Conservation (phyloP, 1,284 basidiomycete genomes). For the Volvariella surrecta region DNA sequence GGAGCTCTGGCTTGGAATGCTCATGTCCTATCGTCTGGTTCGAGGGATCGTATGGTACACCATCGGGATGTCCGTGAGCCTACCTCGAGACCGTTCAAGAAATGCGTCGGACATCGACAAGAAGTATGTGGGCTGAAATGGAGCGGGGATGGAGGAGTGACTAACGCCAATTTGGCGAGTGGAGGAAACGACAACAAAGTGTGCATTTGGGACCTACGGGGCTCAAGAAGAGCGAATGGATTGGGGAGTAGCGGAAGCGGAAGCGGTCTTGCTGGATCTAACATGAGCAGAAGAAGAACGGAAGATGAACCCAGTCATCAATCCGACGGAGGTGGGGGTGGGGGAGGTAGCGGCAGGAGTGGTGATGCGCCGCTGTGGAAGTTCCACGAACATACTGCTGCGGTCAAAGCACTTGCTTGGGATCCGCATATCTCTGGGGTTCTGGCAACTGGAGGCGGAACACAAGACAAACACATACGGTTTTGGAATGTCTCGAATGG, state of each 20-base stretch:
- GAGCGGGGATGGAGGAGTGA: constrained; percentile 57
- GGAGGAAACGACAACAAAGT: constrained; percentile 99
- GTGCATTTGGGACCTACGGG: constrained; percentile 87
- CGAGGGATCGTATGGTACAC: constrained; percentile 84
- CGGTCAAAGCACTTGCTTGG: constrained; percentile 98
- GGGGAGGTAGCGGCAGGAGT: constrained; percentile 23
- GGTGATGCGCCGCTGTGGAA: constrained; percentile 73
- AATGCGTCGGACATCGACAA: constrained; percentile 81
- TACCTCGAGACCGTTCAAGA: constrained; percentile 64
- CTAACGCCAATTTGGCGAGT: constrained; percentile 75
- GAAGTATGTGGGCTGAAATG: constrained; percentile 97
- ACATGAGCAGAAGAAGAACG: not conserved
- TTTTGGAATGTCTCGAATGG: constrained; percentile 97
- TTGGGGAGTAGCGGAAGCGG: constrained; percentile 25
- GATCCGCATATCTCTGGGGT: constrained; percentile 91
- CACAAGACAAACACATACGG: constrained; percentile 93
- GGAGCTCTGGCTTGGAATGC: constrained; percentile 94
- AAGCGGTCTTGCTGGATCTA: constrained; percentile 6
- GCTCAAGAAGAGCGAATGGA: constrained; percentile 38
- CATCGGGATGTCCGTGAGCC: constrained; percentile 87
- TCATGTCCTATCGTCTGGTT: constrained; percentile 84
- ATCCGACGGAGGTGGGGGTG: constrained; percentile 18
- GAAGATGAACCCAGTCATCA: constrained; percentile 3
- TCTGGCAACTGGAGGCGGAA: constrained; percentile 95
- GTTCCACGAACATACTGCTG: constrained; percentile 94